phyloP scores from a whole-genome alignment of 2,329 filamentous ascomycete genomes.

The Fusarium nodosum region DNA sequence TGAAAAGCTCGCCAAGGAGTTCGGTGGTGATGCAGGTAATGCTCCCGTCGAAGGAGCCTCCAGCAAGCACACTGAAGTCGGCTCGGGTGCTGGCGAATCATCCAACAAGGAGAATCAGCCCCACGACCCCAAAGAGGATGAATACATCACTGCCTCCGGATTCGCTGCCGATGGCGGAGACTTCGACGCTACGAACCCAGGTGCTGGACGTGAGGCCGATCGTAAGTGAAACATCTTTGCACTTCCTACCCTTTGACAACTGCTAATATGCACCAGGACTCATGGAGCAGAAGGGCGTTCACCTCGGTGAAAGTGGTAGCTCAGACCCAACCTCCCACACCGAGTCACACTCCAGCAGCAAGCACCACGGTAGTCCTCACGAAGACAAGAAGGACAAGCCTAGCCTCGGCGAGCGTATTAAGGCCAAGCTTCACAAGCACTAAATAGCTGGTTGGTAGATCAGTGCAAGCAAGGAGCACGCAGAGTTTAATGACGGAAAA shows the following conservation, averaged over 20 bases:
- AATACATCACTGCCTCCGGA: constrained; percentile 70
- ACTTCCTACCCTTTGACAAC: background rate
- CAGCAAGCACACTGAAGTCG: constrained; percentile 21
- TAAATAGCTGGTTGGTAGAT: constrained; percentile 36
- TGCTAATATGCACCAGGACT: constrained; percentile 48
- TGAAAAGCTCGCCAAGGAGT: constrained; percentile 55
- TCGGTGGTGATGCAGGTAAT: constrained; percentile 53
- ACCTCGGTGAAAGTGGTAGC: constrained; percentile 34
- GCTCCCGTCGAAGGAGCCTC: constrained; percentile 22
- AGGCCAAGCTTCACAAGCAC: constrained; percentile 74
- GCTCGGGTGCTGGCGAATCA: constrained; percentile 26
- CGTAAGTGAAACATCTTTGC: constrained; percentile 60
- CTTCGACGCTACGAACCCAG: constrained; percentile 74
- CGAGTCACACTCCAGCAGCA: constrained; percentile 23
- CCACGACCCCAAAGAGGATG: constrained; percentile 67
- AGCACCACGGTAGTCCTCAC: constrained; percentile 33
- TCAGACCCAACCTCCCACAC: constrained; percentile 14
- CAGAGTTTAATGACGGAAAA: constrained; percentile 33
- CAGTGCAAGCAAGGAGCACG: background rate
- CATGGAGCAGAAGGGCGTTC: constrained; percentile 53
- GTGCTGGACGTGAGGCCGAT: constrained; percentile 76
- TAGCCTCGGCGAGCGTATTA: constrained; percentile 74
- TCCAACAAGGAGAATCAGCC: constrained; percentile 34
- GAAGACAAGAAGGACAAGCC: constrained; percentile 59
- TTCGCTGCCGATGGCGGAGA: constrained; percentile 74